A percentile compares a stretch with the other conserved stretches of the same genome.
Evolutionary conservation across 495 filamentous ascomycete species (phyloP).

Genomic region (Filosporella fistucella): DNA sequence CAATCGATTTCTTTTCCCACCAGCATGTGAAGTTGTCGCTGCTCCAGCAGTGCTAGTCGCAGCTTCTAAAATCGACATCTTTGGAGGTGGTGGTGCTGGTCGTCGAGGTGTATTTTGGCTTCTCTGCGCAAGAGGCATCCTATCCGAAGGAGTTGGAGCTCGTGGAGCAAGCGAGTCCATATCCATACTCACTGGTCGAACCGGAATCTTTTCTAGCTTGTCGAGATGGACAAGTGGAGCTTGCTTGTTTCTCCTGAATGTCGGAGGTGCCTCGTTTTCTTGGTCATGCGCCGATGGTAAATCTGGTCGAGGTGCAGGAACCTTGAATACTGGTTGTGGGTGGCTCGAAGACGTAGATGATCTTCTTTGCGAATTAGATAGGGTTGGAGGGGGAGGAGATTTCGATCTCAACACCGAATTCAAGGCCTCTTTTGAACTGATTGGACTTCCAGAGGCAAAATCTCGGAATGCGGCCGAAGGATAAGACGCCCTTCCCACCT

Average conservation of each 20-base stretch:
- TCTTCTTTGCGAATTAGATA: conserved; percentile 15
- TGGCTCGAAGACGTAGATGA: conserved; percentile 18
- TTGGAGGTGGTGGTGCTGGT: conserved; percentile 81
- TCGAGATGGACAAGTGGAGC: conserved; percentile 51
- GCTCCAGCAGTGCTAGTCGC: conserved; percentile 75
- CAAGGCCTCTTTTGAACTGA: conserved; percentile 19
- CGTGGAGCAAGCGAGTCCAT: conserved; percentile 15
- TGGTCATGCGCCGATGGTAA: conserved; percentile 64
- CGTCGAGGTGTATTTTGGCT: conserved; percentile 81
- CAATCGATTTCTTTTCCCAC: conserved; percentile 73
- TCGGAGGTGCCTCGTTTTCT: conserved; percentile 76
- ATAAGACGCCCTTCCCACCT: conserved; percentile 12
- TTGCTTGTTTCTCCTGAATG: conserved; percentile 67
- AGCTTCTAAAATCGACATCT: conserved; percentile 91
- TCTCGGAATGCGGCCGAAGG: conserved; percentile 15
- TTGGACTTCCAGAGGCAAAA: conserved; percentile 24
- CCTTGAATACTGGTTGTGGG: conserved; percentile 57
- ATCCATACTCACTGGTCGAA: conserved; percentile 33
- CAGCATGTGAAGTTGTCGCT: conserved; percentile 45
- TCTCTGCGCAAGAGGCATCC: conserved; percentile 64
- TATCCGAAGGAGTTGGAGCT: conserved; percentile 44
- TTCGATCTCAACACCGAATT: conserved; percentile 18
- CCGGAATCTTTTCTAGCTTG: conserved; percentile 51
- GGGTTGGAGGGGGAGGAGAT: conserved; percentile 24
- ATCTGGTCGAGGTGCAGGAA: conserved; percentile 52